These are phyloP conservation scores for Botrytis pseudocinerea DNA, from an alignment of 2,329 filamentous ascomycete genomes.

Conservation along the genomic window DNA sequence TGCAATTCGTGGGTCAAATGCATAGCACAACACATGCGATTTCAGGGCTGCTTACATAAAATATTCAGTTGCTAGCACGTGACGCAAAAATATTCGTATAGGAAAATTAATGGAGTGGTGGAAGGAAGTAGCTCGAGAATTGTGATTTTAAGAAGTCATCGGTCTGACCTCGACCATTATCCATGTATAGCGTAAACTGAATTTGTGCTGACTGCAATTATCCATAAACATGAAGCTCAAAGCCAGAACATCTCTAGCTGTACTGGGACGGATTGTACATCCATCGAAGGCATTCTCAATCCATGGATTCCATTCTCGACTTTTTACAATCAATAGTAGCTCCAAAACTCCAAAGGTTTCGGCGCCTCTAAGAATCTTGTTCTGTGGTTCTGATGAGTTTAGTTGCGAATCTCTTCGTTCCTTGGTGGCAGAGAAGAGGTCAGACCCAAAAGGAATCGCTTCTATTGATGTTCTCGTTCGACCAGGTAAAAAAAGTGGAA, in stretches of 20 bases:
- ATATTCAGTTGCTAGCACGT: neutral
- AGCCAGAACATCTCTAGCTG: conserved; percentile 7
- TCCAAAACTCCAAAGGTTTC: conserved; percentile 39
- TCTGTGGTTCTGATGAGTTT: conserved; percentile 92
- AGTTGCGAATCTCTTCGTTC: conserved; percentile 76
- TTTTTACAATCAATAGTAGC: conserved; percentile 27
- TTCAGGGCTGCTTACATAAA: conserved; percentile 1
- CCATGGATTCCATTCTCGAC: conserved; percentile 9
- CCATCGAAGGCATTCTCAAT: conserved; percentile 12
- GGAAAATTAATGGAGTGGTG: neutral
- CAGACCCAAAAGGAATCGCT: conserved; percentile 57
- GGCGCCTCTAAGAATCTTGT: conserved; percentile 77
- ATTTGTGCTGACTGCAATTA: neutral
- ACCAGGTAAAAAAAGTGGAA: conserved; percentile 74
- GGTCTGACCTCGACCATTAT: neutral
- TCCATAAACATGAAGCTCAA: neutral
- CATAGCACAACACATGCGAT: neutral
- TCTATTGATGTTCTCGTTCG: conserved; percentile 86
- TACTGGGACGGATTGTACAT: conserved; percentile 4
- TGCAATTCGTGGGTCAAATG: conserved; percentile 2
- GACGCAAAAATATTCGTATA: neutral
- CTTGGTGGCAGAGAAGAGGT: conserved; percentile 60
- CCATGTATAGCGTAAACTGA: neutral
- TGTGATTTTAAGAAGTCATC: neutral
- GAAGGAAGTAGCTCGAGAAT: neutral